Evolutionary conservation across 2,329 filamentous ascomycete genomes (phyloP), one percentile per base, ranked within the genome.

Genomic region (Fusarium sterilihyphosum): DNA sequence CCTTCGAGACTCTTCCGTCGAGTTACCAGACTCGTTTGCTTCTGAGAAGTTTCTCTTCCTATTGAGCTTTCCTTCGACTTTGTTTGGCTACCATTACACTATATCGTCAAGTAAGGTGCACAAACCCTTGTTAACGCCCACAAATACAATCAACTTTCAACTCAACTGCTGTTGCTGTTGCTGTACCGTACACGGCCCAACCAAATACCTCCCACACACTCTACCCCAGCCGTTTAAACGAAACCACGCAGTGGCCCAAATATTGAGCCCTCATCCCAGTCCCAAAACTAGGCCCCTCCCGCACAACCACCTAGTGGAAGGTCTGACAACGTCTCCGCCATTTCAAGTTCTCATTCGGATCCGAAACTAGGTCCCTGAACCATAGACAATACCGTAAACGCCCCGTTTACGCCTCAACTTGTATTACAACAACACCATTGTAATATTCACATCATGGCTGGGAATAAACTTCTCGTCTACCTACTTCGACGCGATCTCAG

Each of bases 401-500:
- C 40, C n/a, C 40, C 26, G 10, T 54, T 40, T 20, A 53, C 53
- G 49, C 41, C 43, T 57, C 57, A 52, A 37, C 43, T 17, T 60
- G 31, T 33, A 18, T 33, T n/a, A 61, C 49, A 14, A 56, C 13
- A 56, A n/a, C 18, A 12, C 22, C 31, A 49, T 17, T 35, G 8
- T 29, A 38, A 40, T 26, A 13, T 37, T 29, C 50, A 40, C 47
- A 73, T 47, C 46, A 85, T 85, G 83, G 68, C 80, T 52, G 73
- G 78, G 43, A 78, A 77, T 38, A 89, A 87, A 38, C 85, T 93
- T 31, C 84, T 95, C 59, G 85, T 96, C 63, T 95, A 94, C 78
- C 81, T 95, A 29, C 82, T 95, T 41, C 90, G 93, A 50, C 90
- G 91, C 74, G 94, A 96, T 80, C 85, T 95, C 26, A 91, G 94